Evolutionary conservation across 2,329 filamentous ascomycete genomes (phyloP).

Genomic region (Biscogniauxia mediterranea): DNA sequence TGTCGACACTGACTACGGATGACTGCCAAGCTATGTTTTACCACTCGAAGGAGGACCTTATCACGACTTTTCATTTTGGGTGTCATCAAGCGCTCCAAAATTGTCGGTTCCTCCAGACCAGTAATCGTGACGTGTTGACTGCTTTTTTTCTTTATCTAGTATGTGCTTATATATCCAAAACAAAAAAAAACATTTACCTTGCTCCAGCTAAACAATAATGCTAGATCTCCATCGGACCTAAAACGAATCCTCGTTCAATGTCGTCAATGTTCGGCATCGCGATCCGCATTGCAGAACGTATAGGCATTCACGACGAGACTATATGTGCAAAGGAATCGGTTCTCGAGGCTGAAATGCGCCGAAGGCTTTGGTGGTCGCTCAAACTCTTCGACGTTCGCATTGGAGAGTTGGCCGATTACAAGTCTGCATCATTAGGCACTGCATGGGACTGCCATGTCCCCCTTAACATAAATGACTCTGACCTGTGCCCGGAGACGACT

Average conservation of each 20-base stretch:
- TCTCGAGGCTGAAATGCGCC: conserved; percentile 58
- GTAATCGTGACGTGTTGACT: conserved; percentile 52
- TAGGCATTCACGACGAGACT: conserved; percentile 54
- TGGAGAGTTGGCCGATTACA: conserved; percentile 47
- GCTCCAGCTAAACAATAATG: not conserved
- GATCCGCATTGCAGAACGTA: conserved; percentile 55
- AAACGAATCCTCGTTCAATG: conserved; percentile 48
- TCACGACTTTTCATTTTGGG: conserved; percentile 44
- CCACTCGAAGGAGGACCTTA: conserved; percentile 39
- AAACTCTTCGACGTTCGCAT: conserved; percentile 56
- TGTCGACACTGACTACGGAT: conserved; percentile 41
- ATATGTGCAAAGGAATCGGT: conserved; percentile 20
- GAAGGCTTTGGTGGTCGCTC: conserved; percentile 62
- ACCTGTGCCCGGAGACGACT: conserved; percentile 42
- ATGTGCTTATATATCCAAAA: conserved; percentile 20
- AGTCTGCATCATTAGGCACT: conserved; percentile 30
- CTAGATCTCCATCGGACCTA: conserved; percentile 46
- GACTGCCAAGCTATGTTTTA: conserved; percentile 44
- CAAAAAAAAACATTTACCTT: no score
- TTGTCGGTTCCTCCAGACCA: conserved; percentile 47
- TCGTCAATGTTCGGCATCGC: conserved; percentile 52
- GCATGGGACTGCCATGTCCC: conserved; percentile 44
- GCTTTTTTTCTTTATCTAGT: conserved; percentile 58
- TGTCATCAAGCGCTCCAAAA: conserved; percentile 54
- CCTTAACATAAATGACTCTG: conserved; percentile 45